Evolutionary conservation across 1,284 basidiomycete species (phyloP).

Genomic region (Fomitiporia mediterranea): DNA sequence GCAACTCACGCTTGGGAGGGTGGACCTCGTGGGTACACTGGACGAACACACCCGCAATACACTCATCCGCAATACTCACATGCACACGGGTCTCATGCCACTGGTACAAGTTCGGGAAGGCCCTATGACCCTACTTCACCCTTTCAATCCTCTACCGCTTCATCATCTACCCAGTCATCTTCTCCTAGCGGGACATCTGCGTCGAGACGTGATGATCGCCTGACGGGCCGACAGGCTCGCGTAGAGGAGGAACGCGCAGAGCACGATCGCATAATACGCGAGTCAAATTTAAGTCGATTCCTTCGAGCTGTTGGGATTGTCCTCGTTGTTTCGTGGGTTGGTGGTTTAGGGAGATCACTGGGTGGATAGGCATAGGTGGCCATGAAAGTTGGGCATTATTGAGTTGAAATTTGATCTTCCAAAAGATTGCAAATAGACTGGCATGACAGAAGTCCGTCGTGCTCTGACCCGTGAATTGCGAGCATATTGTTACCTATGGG

Average conservation of each 20-base stretch:
- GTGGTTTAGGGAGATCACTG: conserved; percentile 5
- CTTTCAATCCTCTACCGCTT: neutral
- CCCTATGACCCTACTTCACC: conserved; percentile 1
- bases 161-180: neutral
- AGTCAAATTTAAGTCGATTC: conserved; percentile 14
- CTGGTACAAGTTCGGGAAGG: neutral
- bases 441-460: too few relatives aligned
- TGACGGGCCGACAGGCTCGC: neutral
- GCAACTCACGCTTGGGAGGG: conserved; percentile 39
- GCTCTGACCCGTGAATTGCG: too few relatives aligned
- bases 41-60: conserved; percentile 12
- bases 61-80: neutral
- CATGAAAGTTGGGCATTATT: too few relatives aligned
- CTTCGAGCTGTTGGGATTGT: conserved; percentile 13
- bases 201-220: neutral
- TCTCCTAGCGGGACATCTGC: neutral
- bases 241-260: conserved; percentile 8
- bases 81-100: conserved; percentile 2
- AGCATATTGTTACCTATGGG: too few relatives aligned
- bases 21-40: conserved; percentile 26
- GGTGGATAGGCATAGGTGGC: too few relatives aligned
- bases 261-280: conserved; percentile 6
- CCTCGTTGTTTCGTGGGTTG: conserved; percentile 15
- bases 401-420: too few relatives aligned
- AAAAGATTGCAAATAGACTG: too few relatives aligned